Conservation (phyloP, 164 flowering plant species). For the Santalum album region DNA sequence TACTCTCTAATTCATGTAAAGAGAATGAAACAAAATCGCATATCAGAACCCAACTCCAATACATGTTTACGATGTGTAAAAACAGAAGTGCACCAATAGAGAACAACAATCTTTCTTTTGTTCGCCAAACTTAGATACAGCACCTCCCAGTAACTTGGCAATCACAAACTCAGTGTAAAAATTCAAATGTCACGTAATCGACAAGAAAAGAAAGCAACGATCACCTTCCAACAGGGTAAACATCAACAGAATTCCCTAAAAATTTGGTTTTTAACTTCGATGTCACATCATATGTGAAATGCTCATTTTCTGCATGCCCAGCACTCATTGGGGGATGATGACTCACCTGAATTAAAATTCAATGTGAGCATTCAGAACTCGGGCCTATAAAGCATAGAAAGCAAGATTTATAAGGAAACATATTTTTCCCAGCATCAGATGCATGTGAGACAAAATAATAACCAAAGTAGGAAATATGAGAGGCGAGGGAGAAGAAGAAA, state of each 20-base stretch:
- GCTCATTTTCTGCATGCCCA: slow-evolving; percentile 83
- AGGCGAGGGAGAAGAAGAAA: neutral
- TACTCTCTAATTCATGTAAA: too few species aligned
- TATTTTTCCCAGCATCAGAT: neutral
- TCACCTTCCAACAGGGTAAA: slow-evolving; percentile 85
- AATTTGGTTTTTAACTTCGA: slow-evolving; percentile 74
- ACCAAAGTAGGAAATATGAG: neutral
- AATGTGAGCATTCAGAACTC: neutral
- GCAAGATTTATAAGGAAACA: too few species aligned
- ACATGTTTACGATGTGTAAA: too few species aligned
- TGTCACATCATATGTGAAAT: slow-evolving; percentile 69
- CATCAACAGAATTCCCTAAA: slow-evolving; percentile 71
- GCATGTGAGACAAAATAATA: slow-evolving; percentile 1
- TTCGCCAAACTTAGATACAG: too few species aligned
- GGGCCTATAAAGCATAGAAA: neutral
- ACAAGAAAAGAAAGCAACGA: neutral
- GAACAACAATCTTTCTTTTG: too few species aligned
- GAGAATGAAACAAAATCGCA: too few species aligned
- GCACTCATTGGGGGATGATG: slow-evolving; percentile 95
- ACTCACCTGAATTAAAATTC: slow-evolving; percentile 46
- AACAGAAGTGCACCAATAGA: too few species aligned
- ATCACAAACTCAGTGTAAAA: too few species aligned
- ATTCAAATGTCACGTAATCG: too few species aligned
- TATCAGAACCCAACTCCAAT: too few species aligned
- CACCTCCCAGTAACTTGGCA: too few species aligned